Evolutionary conservation across 306 rosid species (phyloP).

Genomic region (Dicorynia guianensis): DNA sequence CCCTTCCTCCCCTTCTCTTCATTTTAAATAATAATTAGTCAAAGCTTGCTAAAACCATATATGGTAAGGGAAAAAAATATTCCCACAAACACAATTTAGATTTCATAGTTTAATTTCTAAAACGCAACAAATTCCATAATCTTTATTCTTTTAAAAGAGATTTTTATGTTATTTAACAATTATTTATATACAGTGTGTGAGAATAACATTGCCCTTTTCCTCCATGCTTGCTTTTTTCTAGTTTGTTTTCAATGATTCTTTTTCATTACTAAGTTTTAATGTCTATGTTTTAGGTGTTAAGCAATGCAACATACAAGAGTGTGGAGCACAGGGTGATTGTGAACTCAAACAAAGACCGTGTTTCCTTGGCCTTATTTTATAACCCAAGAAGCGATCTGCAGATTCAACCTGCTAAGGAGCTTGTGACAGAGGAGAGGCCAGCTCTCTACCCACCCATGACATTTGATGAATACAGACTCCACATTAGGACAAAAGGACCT

Average conservation of each 20-base stretch:
- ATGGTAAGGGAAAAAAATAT: no score
- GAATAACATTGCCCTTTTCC: no score
- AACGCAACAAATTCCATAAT: no score
- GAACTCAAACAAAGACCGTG: constrained; percentile 70
- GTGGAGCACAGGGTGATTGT: constrained; percentile 85
- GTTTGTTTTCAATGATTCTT: no score
- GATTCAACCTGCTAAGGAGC: constrained; percentile 67
- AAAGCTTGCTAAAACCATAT: no score
- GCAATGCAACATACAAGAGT: constrained; percentile 85
- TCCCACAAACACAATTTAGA: no score
- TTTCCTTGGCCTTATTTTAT: constrained; percentile 84
- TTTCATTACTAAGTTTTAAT: not conserved
- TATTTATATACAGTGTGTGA: no score
- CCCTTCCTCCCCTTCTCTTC: not conserved
- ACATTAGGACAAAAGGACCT: constrained; percentile 72
- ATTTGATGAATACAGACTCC: constrained; percentile 74
- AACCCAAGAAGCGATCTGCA: constrained; percentile 71
- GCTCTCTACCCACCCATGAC: constrained; percentile 72
- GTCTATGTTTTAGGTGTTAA: constrained; percentile 57
- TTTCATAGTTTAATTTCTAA: no score
- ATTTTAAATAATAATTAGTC: no score
- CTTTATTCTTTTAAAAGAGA: no score
- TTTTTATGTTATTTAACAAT: no score
- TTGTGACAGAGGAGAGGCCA: constrained; percentile 63
- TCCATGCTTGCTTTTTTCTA: no score